These are phyloP conservation scores for Geranium rotundifolium DNA, from an alignment of 345 rosid species.

Conservation along the genomic window DNA sequence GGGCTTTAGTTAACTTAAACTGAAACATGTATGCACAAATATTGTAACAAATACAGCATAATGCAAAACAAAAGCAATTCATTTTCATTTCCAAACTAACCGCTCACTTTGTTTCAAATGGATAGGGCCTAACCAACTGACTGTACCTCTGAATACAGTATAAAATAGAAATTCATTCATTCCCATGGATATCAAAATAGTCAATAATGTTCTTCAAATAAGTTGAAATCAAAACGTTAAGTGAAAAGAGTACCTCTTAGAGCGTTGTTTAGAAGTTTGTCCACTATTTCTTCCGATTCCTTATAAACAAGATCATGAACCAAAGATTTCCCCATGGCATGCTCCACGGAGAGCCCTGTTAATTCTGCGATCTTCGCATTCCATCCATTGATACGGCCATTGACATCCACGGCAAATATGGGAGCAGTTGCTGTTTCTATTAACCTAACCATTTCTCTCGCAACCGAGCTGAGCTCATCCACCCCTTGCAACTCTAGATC, in stretches of 20 bases:
- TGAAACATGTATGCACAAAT: too few species aligned
- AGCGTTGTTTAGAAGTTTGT: slow-evolving; percentile 60
- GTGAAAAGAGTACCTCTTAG: slow-evolving; percentile 46
- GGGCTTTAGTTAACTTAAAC: too few species aligned
- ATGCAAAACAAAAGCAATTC: too few species aligned
- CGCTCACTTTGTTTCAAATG: too few species aligned
- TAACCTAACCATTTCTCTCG: slow-evolving; percentile 98
- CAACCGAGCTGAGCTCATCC: slow-evolving; percentile 90
- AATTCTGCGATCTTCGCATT: slow-evolving; percentile 86
- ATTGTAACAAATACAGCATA: too few species aligned
- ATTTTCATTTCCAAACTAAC: too few species aligned
- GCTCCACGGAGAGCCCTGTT: slow-evolving; percentile 86
- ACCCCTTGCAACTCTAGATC: slow-evolving; percentile 62
- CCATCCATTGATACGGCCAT: slow-evolving; percentile 86
- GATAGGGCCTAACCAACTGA: too few species aligned
- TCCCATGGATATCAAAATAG: slow-evolving; percentile 1
- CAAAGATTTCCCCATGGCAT: slow-evolving; percentile 91
- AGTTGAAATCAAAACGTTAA: slow-evolving; percentile 5
- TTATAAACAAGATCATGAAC: slow-evolving; percentile 66
- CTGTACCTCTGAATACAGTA: too few species aligned
- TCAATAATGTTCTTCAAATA: background rate
- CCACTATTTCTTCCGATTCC: slow-evolving; percentile 67
- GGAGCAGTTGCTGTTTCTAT: slow-evolving; percentile 97
- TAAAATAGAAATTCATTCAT: too few species aligned
- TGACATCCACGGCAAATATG: slow-evolving; percentile 83